Evolutionary conservation across 257 asterid species (phyloP), one percentile per base, ranked within the genome.

Genomic region (Schizonepeta tenuifolia): DNA sequence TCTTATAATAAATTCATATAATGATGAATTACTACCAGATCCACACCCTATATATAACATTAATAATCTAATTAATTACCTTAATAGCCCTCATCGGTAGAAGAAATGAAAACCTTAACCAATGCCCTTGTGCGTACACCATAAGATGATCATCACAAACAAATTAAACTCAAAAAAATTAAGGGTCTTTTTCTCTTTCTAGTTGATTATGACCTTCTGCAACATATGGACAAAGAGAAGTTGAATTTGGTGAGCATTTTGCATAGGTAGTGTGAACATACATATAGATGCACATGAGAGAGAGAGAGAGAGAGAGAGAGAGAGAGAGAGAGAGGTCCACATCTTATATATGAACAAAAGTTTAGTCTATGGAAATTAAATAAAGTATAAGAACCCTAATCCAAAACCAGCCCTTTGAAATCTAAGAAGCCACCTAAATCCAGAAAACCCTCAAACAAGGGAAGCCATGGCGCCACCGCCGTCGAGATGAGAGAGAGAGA

Each of bases 301-400:
- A 31, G 7, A 31, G 36, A 31, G 33, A 49, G 12, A 49, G 17
- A 47, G 5, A 64, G 4, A 53, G 3, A 22, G 6, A 31, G 57
- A 50, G 5, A 54, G 3, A 22, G 6, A 31, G 57, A 18, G 54
- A 31, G 58, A 38, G 56, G 46, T 43, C 66, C 76, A 31, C 68
- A 49, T 55, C 49, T 35, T 46, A 63, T 31, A 31, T 58, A 31
- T 58, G 71, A 77, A 59, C 53, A 71, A 58, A 58, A 58, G 17
- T 11, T 43, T 43, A 3, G 5, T 43, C 4, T 53, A 10, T 12
- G 7, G 46, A 31, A 60, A 60, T 15, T 14, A 64, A 73, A 61
- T 31, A 70, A 75, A 73, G 62, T 72, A 43, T 41, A 81, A 82
- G 49, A 81, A 79, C 83, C 86, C 86, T 76, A 82, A 79, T 72